Percentiles rank a stretch among this genome's conserved stretches.
These are phyloP conservation scores for Spizellomyces sp. DNA, from an alignment of 192 early-diverging fungal species.

Conservation along the genomic window DNA sequence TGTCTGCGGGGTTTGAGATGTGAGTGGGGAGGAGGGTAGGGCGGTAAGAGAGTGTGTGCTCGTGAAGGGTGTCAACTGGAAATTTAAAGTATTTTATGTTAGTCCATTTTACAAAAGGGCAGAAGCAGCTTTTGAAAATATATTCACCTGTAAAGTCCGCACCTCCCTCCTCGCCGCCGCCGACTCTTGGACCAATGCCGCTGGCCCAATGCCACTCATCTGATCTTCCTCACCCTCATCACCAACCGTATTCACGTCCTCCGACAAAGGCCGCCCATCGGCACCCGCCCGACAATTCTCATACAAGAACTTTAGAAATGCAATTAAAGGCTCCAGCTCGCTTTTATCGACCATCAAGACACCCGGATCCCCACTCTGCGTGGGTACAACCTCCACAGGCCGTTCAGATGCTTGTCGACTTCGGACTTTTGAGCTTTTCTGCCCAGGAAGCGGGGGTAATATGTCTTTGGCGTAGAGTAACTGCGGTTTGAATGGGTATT, in stretches of 20 bases:
- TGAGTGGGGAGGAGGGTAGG: background rate
- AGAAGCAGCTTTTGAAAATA: background rate
- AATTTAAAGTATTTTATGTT: background rate
- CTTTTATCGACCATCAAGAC: background rate
- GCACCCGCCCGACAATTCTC: background rate
- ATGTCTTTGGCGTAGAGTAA: background rate
- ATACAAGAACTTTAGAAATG: background rate
- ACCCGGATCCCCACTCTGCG: no score
- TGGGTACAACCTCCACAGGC: no score
- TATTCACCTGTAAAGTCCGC: background rate
- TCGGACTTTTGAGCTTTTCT: no score
- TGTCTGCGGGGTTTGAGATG: slow-evolving; percentile 1
- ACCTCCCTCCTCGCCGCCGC: background rate
- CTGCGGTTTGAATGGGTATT: background rate
- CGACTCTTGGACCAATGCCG: background rate
- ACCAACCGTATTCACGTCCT: background rate
- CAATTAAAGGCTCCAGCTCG: background rate
- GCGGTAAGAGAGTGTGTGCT: background rate
- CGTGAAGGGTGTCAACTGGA: background rate
- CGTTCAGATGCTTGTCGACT: no score
- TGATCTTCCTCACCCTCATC: background rate
- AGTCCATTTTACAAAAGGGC: background rate
- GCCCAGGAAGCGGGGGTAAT: no score
- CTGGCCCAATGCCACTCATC: no score
- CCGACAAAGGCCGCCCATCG: slow-evolving; percentile 9